These are phyloP conservation scores for Stephania cephalantha DNA, from an alignment of 164 flowering plant species.

Conservation along the genomic window DNA sequence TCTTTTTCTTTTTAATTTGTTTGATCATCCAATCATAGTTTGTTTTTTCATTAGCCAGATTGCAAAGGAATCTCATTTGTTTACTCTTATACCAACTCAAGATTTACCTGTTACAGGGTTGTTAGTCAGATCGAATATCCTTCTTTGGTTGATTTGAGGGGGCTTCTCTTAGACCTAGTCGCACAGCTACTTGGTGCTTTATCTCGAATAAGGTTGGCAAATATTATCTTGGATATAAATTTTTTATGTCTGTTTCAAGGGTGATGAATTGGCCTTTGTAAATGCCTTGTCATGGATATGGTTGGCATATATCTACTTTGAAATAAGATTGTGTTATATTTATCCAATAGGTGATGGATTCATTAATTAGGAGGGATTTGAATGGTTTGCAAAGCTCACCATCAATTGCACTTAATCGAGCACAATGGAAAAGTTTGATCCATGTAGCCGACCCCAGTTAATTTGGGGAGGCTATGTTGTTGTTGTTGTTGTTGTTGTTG, in stretches of 20 bases:
- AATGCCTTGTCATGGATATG: too few species aligned
- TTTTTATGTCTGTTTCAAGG: not conserved
- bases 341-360: too few species aligned
- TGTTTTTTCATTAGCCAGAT: not conserved
- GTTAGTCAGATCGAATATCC: conserved; percentile 98
- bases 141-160: conserved; percentile 89
- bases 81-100: conserved; percentile 4
- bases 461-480: too few species aligned
- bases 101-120: conserved; percentile 52
- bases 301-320: too few species aligned
- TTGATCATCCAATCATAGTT: not conserved
- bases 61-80: conserved; percentile 1
- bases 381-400: too few species aligned
- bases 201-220: conserved; percentile 83
- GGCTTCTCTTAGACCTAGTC: conserved; percentile 88
- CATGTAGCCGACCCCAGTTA: too few species aligned
- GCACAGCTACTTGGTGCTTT: conserved; percentile 97
- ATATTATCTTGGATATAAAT: not conserved
- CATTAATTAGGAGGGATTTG: too few species aligned
- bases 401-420: too few species aligned
- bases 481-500: too few species aligned
- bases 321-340: too few species aligned
- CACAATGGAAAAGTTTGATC: too few species aligned
- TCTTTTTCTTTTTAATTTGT: not conserved
- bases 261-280: not conserved